Conservation (phyloP, 2,329 filamentous ascomycete genomes). For the Chrysosporium queenslandicum region DNA sequence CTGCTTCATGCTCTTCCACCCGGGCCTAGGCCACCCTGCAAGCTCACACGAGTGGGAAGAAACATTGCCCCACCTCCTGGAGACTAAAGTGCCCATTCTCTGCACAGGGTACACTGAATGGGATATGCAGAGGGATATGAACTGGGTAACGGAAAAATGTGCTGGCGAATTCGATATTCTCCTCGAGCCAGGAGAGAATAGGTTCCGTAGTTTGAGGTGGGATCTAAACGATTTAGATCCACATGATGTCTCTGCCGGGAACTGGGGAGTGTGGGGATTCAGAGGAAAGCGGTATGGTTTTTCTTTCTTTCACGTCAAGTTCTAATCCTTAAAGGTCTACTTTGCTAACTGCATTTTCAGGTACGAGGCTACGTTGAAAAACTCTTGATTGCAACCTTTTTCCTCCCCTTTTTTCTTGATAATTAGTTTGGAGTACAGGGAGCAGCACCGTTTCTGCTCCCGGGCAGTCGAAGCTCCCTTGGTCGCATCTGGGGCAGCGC, state of each 20-base stretch:
- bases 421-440: not conserved
- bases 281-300: slow-evolving; percentile 75
- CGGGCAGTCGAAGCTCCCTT: not conserved
- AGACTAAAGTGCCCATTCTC: slow-evolving; percentile 91
- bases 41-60: slow-evolving; percentile 89
- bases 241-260: slow-evolving; percentile 86
- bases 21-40: slow-evolving; percentile 86
- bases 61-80: slow-evolving; percentile 76
- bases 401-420: not conserved
- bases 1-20: slow-evolving; percentile 94
- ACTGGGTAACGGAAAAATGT: slow-evolving; percentile 78
- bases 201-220: slow-evolving; percentile 88
- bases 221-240: slow-evolving; percentile 93
- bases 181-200: slow-evolving; percentile 85
- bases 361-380: slow-evolving; percentile 33
- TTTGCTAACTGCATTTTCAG: slow-evolving; percentile 19
- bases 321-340: not conserved
- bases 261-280: slow-evolving; percentile 97
- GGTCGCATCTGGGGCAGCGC: not conserved
- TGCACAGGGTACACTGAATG: slow-evolving; percentile 92
- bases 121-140: slow-evolving; percentile 86
- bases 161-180: slow-evolving; percentile 86
- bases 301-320: not conserved
- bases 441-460: not conserved
- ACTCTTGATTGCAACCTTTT: slow-evolving; percentile 17